Conservation (phyloP, 441 rosid species). For the Erodium chrysanthum region DNA sequence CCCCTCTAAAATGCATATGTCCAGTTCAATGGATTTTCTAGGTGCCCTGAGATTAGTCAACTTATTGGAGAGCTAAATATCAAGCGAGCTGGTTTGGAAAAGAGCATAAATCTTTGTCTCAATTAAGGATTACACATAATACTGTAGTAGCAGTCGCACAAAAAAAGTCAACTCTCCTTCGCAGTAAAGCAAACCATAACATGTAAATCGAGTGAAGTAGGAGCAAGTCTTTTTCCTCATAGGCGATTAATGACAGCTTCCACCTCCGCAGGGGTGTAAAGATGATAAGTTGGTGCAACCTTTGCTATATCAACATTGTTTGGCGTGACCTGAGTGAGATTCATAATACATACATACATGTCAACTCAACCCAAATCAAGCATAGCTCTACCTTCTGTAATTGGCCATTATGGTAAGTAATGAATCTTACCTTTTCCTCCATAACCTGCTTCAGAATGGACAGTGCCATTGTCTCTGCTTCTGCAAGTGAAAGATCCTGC, state of each 20-base stretch:
- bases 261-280: conserved; percentile 86
- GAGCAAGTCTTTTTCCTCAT: conserved; percentile 20
- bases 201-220: background rate
- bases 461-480: conserved; percentile 84
- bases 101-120: conserved; percentile 1
- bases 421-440: conserved; percentile 75
- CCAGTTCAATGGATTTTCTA: no score
- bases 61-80: background rate
- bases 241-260: conserved; percentile 81
- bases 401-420: background rate
- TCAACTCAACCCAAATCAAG: no score
- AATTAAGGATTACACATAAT: background rate
- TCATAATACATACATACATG: background rate
- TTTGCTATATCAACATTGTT: conserved; percentile 89
- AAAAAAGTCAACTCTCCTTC: conserved; percentile 14
- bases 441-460: conserved; percentile 93
- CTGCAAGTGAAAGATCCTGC: conserved; percentile 72
- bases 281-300: conserved; percentile 81
- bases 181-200: background rate
- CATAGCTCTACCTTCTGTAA: background rate
- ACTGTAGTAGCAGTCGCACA: conserved; percentile 5
- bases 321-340: conserved; percentile 76
- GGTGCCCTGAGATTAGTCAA: no score
- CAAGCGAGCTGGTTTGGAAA: background rate
- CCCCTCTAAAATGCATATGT: no score